Evolutionary conservation across 495 filamentous ascomycete species (phyloP), one percentile per base, ranked within the genome.

Genomic region (Trichoderma parareesei): DNA sequence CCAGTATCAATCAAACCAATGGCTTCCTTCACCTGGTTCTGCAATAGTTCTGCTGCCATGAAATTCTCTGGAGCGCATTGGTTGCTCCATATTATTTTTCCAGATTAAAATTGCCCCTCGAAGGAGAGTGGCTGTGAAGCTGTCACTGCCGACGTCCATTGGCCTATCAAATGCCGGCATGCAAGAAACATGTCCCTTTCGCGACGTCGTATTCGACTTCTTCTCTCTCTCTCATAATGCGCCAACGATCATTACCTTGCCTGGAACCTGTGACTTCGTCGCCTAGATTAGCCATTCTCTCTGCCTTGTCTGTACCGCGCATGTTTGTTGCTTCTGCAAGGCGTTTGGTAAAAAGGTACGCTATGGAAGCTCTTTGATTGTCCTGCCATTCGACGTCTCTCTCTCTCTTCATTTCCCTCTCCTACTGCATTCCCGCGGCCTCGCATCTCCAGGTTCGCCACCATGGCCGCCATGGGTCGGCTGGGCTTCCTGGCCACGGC

Each of bases 401-500:
- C 20, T 46, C 41, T 43, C 41, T 43, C 41, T 46, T 46, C 43
- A 6, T 16, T 14, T 16, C 4, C n/a, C n/a, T 46, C 41, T 44
- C n/a, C n/a, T 49, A 6, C 46, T 49, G 46, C 46, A 27, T 57
- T 57, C 11, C 16, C 27, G 1, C 27, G 33, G 53, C 27, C 7
- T 33, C 33, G 53, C 53, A 35, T 37, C 7, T 57, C 4, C 60
- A 61, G 3, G 13, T 61, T 20, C 5, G 4, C 43, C 69, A 71
- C 64, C 62, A 95, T 95, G 91, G 88, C 89, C 72, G 85, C 88
- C 70, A 81, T 93, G 71, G 85, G 87, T 71, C 92, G 93, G 71
- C 85, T 88, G 69, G 90, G 89, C 72, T 99, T 99, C 76, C 79
- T 98, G 72, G 88, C 86, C 74, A 87, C 97, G 72, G 95, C 95